These are phyloP conservation scores for Phytophthora multivora DNA, from an alignment of 352 stramenopile species.

Conservation along the genomic window DNA sequence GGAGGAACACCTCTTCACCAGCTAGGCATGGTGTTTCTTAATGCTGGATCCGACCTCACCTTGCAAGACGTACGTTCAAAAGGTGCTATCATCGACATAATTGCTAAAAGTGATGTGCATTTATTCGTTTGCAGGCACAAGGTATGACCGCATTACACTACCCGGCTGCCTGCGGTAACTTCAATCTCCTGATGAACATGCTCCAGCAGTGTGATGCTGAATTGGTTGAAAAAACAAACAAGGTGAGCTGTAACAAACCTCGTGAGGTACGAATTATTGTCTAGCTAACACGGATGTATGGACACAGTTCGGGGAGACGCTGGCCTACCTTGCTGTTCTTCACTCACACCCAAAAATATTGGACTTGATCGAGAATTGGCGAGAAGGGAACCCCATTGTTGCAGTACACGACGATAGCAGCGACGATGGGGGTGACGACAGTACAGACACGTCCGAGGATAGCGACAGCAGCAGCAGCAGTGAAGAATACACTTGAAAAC, in stretches of 20 bases:
- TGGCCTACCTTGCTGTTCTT: conserved; percentile 53
- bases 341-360: conserved; percentile 38
- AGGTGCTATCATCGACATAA: neutral
- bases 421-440: conserved; percentile 13
- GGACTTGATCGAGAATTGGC: conserved; percentile 51
- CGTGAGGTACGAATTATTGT: neutral
- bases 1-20: conserved; percentile 61
- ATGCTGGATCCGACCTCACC: conserved; percentile 58
- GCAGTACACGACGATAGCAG: conserved; percentile 19
- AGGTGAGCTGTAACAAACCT: conserved; percentile 30
- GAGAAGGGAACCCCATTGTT: conserved; percentile 41
- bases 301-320: conserved; percentile 60
- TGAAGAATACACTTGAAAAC: conserved; percentile 29
- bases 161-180: conserved; percentile 50
- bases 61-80: conserved; percentile 58
- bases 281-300: neutral
- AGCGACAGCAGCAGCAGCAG: conserved; percentile 25
- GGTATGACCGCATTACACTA: conserved; percentile 80
- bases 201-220: conserved; percentile 63
- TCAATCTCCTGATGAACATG: conserved; percentile 72
- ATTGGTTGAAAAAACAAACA: conserved; percentile 63
- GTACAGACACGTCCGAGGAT: conserved; percentile 16
- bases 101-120: neutral
- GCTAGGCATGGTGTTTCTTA: conserved; percentile 77
- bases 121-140: conserved; percentile 46